Base-by-base conservation (phyloP, 768 basidiomycete species). In the Trametes punicea region DNA sequence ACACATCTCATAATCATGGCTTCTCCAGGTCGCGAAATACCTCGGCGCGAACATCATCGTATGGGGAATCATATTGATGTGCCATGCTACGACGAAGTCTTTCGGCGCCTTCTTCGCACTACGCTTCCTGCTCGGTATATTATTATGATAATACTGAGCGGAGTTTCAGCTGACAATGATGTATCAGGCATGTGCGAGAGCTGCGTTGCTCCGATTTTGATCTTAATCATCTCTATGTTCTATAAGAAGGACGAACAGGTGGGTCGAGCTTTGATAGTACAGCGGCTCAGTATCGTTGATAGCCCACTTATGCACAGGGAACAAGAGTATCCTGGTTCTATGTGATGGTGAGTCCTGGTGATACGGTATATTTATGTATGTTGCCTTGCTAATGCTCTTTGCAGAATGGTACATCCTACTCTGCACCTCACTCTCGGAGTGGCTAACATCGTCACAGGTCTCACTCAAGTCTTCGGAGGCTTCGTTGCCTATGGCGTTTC, bases 171-270 rank as follows among this genome's bases (percentile, higher is more conserved):
- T 44, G n/a, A 42, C 16, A 8, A 33, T 39, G 41, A 4, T 13
- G 31, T 7, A 16, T 26, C 30, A 85, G 84, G 84, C 34, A 84
- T 85, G 84, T 81, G 80, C 63, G 85, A 87, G 66, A 77, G 76
- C 59, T 84, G 83, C 62, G 85, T 85, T 13, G 77, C 82, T 4
- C 85, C 85, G 0, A 81, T 77, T 61, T 71, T 86, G 30, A 81
- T 87, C 67, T 69, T 85, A 48, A 76, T 85, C 34, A 76, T 85
- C 38, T 79, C 81, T 9, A 83, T 84, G 79, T 86, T 85, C 64
- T 86, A 85, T 70, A 82, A 81, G 73, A 85, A 85, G 69, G 72
- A 82, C 47, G 84, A 85, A 57, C 83, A 86, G 73, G 79, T 75
- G 46, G 8, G 41, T 46, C 16, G 8, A 6, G 0, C 2, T 5